Evolutionary conservation across 192 early-diverging fungal genomes (phyloP), one percentile per base, ranked within the genome.

Genomic region (Radiomyces spectabilis): DNA sequence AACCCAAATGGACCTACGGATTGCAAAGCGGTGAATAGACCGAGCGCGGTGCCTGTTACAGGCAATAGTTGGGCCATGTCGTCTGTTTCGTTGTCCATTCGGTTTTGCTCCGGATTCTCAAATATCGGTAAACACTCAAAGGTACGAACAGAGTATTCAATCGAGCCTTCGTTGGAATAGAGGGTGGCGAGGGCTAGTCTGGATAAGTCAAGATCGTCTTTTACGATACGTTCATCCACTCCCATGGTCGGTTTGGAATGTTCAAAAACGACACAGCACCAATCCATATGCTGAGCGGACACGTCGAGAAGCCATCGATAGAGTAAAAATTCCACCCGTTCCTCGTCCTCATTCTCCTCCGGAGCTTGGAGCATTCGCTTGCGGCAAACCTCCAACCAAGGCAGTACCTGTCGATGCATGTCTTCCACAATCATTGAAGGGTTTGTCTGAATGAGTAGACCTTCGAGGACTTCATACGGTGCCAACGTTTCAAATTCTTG

Each of bases 101-200:
- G 13, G 13, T 47, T 46, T 1, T 37, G 10, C n/a, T 56, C 66
- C 2, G 66, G 57, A 16, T 65, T 65, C 27, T 66, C 58, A 55
- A 82, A 77, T 24, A 75, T 60, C 10, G 80, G 80, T 1, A 82
- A 43, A 25, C 71, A 79, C 46, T 77, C 77, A 63, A 75, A 75
- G 35, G 79, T 76, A 19, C 75, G 68, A 7, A 67, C 69, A 52
- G 75, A 64, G 37, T 72, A 56, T 5, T 74, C 67, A 41, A 61
- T 63, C 18, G 74, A 64, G 22, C 68, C 70, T 27, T 74, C 41
- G 26, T 66, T 77, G 9, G 72, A 65, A 29, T 82, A 82, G 42
- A 74, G 55, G 38, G 68, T 65, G 0, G 80, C 60, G 13, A 82
- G 40, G 0, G 69, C 72, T 19, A 82, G 29, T 42, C 72, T 65